These are phyloP conservation scores for Macrophomina tecta DNA, from an alignment of 2,329 filamentous ascomycete species.

Conservation along the genomic window DNA sequence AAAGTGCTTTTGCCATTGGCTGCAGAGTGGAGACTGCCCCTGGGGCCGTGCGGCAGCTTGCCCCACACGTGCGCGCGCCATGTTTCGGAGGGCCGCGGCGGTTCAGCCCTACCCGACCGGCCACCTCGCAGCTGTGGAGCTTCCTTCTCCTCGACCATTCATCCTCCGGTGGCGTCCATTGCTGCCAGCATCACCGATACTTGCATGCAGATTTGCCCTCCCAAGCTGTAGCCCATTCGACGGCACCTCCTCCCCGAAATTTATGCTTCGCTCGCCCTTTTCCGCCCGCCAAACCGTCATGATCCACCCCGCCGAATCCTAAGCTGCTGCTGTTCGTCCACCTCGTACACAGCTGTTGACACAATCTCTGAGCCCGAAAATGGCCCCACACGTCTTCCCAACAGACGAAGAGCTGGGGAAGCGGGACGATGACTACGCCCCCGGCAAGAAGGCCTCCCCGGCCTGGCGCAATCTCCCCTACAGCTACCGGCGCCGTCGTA, in stretches of 20 bases:
- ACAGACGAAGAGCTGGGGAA: conserved; percentile 69
- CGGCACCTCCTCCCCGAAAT: background rate
- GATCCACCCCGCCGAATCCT: conserved; percentile 3
- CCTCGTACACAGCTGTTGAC: background rate
- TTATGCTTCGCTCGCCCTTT: background rate
- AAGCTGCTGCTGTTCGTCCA: conserved; percentile 5
- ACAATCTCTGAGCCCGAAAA: background rate
- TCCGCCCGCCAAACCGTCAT: background rate
- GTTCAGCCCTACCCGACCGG: conserved; percentile 17
- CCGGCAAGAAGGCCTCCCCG: conserved; percentile 42
- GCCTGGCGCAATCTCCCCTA: conserved; percentile 38
- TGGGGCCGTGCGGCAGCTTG: background rate
- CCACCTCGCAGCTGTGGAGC: conserved; percentile 19
- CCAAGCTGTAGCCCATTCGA: background rate
- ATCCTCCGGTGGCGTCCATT: background rate
- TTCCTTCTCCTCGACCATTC: background rate
- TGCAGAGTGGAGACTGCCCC: background rate
- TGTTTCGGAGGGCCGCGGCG: background rate
- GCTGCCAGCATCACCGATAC: background rate
- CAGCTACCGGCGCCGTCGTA: conserved; percentile 58
- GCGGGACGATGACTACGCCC: conserved; percentile 67
- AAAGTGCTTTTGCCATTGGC: too few relatives aligned
- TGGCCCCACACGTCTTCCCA: conserved; percentile 44
- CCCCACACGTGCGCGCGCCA: background rate
- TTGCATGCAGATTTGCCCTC: too few relatives aligned